Percentiles rank a stretch among this genome's conserved stretches.
phyloP scores from a whole-genome alignment of 1,284 basidiomycete genomes.

The Pseudozyma hubeiensis region DNA sequence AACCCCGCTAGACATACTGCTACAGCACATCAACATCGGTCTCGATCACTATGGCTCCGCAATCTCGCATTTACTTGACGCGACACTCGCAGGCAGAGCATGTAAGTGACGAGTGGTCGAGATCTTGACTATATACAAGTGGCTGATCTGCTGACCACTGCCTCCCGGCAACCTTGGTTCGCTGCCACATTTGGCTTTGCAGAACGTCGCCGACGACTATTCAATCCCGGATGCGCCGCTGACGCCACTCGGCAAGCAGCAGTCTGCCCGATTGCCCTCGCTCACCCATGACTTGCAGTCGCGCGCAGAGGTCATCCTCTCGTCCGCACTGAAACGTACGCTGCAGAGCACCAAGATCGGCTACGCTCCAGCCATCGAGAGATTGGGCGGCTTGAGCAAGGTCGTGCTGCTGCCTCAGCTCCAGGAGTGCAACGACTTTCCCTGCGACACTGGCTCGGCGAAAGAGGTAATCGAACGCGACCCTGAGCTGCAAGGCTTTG shows the following conservation, averaged over 20 bases:
- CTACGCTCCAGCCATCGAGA: slow-evolving; percentile 57
- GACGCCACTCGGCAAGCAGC: slow-evolving; percentile 64
- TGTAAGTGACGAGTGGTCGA: slow-evolving; percentile 31
- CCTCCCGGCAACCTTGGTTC: not conserved
- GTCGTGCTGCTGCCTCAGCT: slow-evolving; percentile 63
- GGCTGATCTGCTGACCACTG: not conserved
- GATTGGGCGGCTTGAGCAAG: slow-evolving; percentile 57
- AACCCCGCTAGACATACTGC: too few relatives aligned
- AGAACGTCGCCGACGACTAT: slow-evolving; percentile 61
- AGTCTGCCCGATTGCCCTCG: slow-evolving; percentile 55
- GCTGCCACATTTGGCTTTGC: not conserved
- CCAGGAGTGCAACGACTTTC: slow-evolving; percentile 66
- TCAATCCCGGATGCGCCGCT: slow-evolving; percentile 66
- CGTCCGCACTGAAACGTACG: slow-evolving; percentile 62
- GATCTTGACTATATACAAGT: not conserved
- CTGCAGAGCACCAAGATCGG: slow-evolving; percentile 65
- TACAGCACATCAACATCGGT: not conserved
- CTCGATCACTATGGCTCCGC: slow-evolving; percentile 36
- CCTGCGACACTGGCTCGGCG: slow-evolving; percentile 66
- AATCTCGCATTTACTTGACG: slow-evolving; percentile 57
- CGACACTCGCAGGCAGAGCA: slow-evolving; percentile 64
- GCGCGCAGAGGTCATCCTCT: slow-evolving; percentile 57
- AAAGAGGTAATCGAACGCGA: slow-evolving; percentile 58
- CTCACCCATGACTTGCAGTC: slow-evolving; percentile 54
- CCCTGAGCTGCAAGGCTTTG: slow-evolving; percentile 60